A percentile compares a stretch with the other conserved stretches of the same genome.
phyloP scores from a whole-genome alignment of 352 stramenopile genomes.

The Phytophthora colocasiae region DNA sequence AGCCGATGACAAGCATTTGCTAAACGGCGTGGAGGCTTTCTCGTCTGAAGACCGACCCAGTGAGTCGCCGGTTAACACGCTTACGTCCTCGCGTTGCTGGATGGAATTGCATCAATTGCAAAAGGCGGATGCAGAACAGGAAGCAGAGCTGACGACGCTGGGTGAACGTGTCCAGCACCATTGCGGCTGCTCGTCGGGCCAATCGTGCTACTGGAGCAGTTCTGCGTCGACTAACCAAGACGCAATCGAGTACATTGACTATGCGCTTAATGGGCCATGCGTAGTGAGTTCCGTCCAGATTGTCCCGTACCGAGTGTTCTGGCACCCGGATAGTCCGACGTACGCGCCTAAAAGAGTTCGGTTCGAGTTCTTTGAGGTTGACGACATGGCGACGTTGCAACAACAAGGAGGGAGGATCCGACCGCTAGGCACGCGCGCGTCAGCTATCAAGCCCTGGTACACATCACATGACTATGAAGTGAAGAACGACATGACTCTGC shows the following conservation, averaged over 20 bases:
- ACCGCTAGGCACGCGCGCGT: slow-evolving; percentile 12
- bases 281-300: slow-evolving; percentile 71
- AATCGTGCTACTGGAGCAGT: slow-evolving; percentile 90
- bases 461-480: slow-evolving; percentile 58
- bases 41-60: slow-evolving; percentile 65
- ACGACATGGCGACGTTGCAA: slow-evolving; percentile 28
- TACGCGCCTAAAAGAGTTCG: slow-evolving; percentile 74
- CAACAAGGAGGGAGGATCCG: slow-evolving; percentile 19
- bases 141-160: slow-evolving; percentile 54
- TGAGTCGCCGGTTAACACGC: slow-evolving; percentile 67
- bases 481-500: slow-evolving; percentile 77
- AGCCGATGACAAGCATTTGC: slow-evolving; percentile 46
- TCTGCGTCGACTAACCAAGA: slow-evolving; percentile 68
- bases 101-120: slow-evolving; percentile 56
- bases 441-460: slow-evolving; percentile 58
- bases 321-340: slow-evolving; percentile 75
- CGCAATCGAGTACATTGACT: slow-evolving; percentile 80
- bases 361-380: slow-evolving; percentile 73
- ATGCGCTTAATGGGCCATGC: slow-evolving; percentile 60
- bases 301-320: slow-evolving; percentile 84
- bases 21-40: slow-evolving; percentile 48
- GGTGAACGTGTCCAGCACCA: slow-evolving; percentile 67
- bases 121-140: slow-evolving; percentile 37
- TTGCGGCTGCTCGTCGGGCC: slow-evolving; percentile 76
- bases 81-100: slow-evolving; percentile 76